Evolutionary conservation across 352 stramenopile genomes (phyloP), one percentile per base, ranked within the genome.

Genomic region (Phytopythium litorale): DNA sequence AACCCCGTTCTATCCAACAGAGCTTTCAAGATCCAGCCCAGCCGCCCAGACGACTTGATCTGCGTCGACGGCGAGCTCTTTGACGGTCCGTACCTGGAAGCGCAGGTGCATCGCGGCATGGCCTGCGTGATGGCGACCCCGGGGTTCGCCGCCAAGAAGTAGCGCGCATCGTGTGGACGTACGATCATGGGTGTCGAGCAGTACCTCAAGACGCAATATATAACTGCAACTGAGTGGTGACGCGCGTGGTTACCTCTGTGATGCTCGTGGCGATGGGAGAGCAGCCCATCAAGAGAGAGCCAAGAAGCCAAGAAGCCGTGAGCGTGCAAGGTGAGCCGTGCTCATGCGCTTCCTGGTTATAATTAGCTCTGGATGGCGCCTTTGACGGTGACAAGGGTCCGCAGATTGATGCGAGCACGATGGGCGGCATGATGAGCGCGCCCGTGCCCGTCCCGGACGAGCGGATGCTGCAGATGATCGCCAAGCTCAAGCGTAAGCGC

Each of bases 381-480:
- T 48, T 30, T 15, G 33, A 56, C 38, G 56, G 21, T 25, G 15
- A 40, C 7, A 42, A 11, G 25, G 9, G 28, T 48, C 35, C 28
- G 3, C 9, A 33, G 40, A 12, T 30, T 21, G 19, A 30, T 46
- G 58, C 21, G 7, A 32, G 30, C 57, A 52, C 30, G 21, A 88
- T 88, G 79, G 79, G 76, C 32, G 74, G 72, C 12, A 53, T 80
- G 23, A 42, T 82, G n/a, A 84, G 74, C 51, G 71, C 59, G 53
- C 72, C 78, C 54, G 75, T 84, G 56, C 79, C 79, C 16, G 76
- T 77, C 19, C 72, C 79, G 0, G 76, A 88, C 63, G 75, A 88
- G 67, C 76, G 76, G 32, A 91, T 91, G 81, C 69, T 84, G 65
- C 69, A 87, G 37, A 89, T 79, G 63, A 89, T 89, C 62, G 71